Base-by-base conservation (phyloP, 163 green algal genomes). In the Scenedesmus sp. region DNA sequence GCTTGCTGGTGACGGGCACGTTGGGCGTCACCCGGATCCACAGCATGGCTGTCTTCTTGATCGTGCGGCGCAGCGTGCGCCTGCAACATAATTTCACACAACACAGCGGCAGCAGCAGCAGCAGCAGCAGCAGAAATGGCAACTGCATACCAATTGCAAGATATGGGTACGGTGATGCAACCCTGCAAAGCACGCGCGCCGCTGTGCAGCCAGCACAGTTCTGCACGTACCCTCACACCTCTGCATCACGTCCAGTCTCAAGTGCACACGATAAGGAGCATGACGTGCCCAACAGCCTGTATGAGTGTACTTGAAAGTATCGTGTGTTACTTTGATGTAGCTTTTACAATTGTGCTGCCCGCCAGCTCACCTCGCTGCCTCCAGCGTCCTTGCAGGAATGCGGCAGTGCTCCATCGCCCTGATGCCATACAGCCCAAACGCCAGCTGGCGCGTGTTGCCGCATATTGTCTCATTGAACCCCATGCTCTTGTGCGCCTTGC, bases 1-100 rank as follows among this genome's bases (percentile, higher is more conserved):
- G 94, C 90, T 97, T 97, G 73, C 86, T 87, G 6, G 94, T 96
- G 20, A 96, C 94, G 13, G 95, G 95, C 55, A 97, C 92, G 16
- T 93, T 94, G 4, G 94, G 93, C 3, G 88, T 87, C 9, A 96
- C 88, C 16, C 95, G 90, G 10, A 97, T 94, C 94, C 94, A 97
- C 73, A 97, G 93, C 81, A 89, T 91, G 15, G 94, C 93, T 0
- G 70, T 93, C 84, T 95, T 95, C 88, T 95, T 96, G 67, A 96
- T 85, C 18, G 84, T 92, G 26, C 95, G 93, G 18, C 94, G 88
- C 79, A 96, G 66, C 3, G 94, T 82, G 66, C 91, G 86, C 62
- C 90, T 92, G 82, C 74, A 73, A 18, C 23, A 64, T n/a, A n/a
- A n/a, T n/a, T n/a, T n/a, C n/a, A 46, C 34, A 46, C 34, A 46